phyloP scores from a whole-genome alignment of 306 rosid genomes.

The Hylodesmum podocarpum region DNA sequence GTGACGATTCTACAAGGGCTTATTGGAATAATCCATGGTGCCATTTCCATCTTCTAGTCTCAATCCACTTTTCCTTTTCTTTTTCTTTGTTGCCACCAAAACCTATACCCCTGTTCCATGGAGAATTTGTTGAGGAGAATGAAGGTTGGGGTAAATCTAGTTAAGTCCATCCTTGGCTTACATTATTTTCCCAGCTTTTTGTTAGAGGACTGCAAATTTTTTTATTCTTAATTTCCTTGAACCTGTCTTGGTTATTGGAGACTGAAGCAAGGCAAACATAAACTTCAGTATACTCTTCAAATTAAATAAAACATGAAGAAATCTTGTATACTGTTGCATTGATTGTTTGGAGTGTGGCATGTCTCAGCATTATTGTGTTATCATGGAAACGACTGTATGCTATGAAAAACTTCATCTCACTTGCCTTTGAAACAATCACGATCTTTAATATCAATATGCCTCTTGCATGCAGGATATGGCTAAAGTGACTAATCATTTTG shows the following conservation, averaged over 20 bases:
- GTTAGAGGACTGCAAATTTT: not conserved
- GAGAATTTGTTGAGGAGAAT: no score
- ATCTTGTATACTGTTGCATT: not conserved
- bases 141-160: no score
- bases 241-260: not conserved
- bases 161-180: no score
- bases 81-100: no score
- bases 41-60: no score
- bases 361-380: not conserved
- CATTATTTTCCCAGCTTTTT: no score
- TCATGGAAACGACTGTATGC: conserved; percentile 5
- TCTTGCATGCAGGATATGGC: conserved; percentile 81
- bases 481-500: conserved; percentile 75
- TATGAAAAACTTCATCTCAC: conserved; percentile 21
- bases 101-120: no score
- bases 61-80: no score
- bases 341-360: conserved; percentile 10
- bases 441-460: conserved; percentile 13
- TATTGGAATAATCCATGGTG: no score
- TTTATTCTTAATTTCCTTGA: not conserved
- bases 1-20: no score
- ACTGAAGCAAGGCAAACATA: conserved; percentile 3
- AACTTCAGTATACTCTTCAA: not conserved
- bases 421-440: conserved; percentile 1
- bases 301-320: not conserved